A percentile compares a stretch with the other conserved stretches of the same genome.
Conservation (phyloP, 352 stramenopile genomes). For the Globisporangium carolinianum region DNA sequence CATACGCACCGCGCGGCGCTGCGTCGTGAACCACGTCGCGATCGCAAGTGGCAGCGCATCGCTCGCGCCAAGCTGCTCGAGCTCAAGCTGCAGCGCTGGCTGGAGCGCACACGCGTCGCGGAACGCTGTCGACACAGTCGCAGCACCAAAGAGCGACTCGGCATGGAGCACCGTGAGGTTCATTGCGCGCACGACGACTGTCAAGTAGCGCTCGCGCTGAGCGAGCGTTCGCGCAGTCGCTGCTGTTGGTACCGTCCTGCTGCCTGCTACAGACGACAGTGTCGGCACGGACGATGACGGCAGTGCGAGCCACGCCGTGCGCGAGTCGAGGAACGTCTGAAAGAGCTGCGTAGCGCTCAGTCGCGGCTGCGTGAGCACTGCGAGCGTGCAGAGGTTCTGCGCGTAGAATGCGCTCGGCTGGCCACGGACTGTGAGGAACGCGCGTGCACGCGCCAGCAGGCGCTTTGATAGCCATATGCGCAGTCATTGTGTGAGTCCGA, state of each 20-base stretch:
- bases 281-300: background rate
- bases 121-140: slow-evolving; percentile 15
- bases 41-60: slow-evolving; percentile 24
- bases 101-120: slow-evolving; percentile 17
- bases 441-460: slow-evolving; percentile 34
- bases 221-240: slow-evolving; percentile 1
- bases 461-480: slow-evolving; percentile 20
- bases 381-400: slow-evolving; percentile 49
- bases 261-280: slow-evolving; percentile 1
- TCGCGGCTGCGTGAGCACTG: slow-evolving; percentile 22
- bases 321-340: slow-evolving; percentile 36
- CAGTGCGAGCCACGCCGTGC: slow-evolving; percentile 42
- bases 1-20: slow-evolving; percentile 29
- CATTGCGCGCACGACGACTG: slow-evolving; percentile 54
- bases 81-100: slow-evolving; percentile 17
- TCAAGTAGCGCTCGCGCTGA: slow-evolving; percentile 26
- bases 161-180: slow-evolving; percentile 46
- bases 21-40: slow-evolving; percentile 25
- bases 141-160: slow-evolving; percentile 46
- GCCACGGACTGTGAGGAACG: slow-evolving; percentile 46
- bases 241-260: slow-evolving; percentile 2
- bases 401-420: slow-evolving; percentile 55
- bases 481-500: background rate
- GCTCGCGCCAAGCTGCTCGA: slow-evolving; percentile 26
- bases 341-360: slow-evolving; percentile 30